Base-by-base conservation (phyloP, 2,329 filamentous ascomycete species). In the Clonostachys byssicola region DNA sequence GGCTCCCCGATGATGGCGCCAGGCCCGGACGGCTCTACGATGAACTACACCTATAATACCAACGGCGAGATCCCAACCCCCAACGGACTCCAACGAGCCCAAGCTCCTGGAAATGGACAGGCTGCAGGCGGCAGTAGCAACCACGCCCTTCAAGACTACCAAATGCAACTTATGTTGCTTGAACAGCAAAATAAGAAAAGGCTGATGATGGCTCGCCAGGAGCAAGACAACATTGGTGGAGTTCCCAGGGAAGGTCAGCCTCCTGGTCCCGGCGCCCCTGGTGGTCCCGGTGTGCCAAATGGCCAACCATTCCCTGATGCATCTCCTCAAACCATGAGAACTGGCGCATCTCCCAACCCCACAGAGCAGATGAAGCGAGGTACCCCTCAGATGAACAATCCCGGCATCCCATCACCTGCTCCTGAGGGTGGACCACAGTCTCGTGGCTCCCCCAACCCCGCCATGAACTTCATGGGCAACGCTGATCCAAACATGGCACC, bases 151-250 rank as follows among this genome's bases (percentile, higher is more conserved):
- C 88, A 92, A 65, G 88, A 94, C 64, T 92, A 92, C 59, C 88
- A 92, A 70, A 92, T 92, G 88, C 88, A 92, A 64, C 70, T 92
- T 61, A 92, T 92, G 88, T 70, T 92, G 44, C 77, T 92, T 14
- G 88, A 92, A 67, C 88, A 92, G 66, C 88, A 92, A 67, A 92
- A 92, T 58, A 92, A 92, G 75, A 92, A 91, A 67, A 77, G 88
- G 16, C 74, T 92, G 43, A 83, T 91, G 74, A 90, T 91, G 87
- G 88, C 88, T 36, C 82, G 88, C 16, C 86, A 85, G 61, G 83
- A 91, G 62, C 88, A 92, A 64, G 89, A 92, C 49, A 75, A 71
- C 44, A 71, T 73, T 49, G 71, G 72, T 39, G 71, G 66, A 18
- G 72, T 76, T 53, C 70, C 73, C 36, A 71, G 77, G 53, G 74